Base-by-base conservation (phyloP, 2,329 filamentous ascomycete genomes). In the Diaporthe velutina region DNA sequence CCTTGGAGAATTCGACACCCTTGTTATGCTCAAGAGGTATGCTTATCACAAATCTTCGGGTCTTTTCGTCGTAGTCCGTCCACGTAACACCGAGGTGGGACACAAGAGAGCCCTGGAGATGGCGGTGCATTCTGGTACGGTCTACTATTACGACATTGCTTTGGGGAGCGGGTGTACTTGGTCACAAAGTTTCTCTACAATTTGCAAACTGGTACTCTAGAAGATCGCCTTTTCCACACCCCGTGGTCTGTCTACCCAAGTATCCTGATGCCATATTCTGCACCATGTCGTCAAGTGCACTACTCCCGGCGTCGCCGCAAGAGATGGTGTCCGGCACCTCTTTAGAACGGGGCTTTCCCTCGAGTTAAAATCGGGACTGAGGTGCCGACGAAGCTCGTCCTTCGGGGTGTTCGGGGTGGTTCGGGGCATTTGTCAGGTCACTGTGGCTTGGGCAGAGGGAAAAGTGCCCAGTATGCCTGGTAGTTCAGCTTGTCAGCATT, bases 351-450 rank as follows among this genome's bases (percentile, higher is more conserved):
- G 8, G 19, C 30, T 19, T 35, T 7, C n/a, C n/a, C 48, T 33
- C 3, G 33, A 54, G n/a, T 25, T 54, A 13, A 54, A 28, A 22
- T 17, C 64, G 48, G 64, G 35, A 40, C 48, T 40, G 64, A 68
- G n/a, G 30, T 54, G 64, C 64, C 64, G 64, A 68, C n/a, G 25
- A 54, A 38, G 33, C 22, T 54, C 48, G 45, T 48, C 40, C 61
- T 68, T 68, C 64, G 48, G 64, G 17, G 64, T n/a, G 33, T 50
- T 68, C 48, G 64, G 64, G 48, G 33, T 40, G 12, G 13, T 40
- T 45, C 48, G 64, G 48, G 48, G 64, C 64, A 54, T 68, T 54
- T 68, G 64, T 68, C 64, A 68, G 48, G n/a, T 40, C 64, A 68
- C n/a, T 38, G 64, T 68, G 64, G 61, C 61, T 67, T 67, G 61